Conservation (phyloP, 1,284 basidiomycete species). For the Tilletia indica region DNA sequence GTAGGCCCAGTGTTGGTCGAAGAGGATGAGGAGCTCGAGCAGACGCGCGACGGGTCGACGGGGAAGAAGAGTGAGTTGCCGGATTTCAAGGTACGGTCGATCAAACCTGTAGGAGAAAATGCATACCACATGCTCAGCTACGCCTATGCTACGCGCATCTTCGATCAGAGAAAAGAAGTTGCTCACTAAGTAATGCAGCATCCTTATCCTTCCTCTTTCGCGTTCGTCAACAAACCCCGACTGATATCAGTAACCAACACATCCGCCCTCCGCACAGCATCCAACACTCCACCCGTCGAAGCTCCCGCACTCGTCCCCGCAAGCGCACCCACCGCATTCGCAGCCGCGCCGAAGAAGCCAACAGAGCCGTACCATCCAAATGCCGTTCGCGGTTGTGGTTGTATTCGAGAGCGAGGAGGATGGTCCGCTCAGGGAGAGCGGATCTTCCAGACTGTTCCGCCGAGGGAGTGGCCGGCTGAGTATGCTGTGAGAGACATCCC, state of each 20-base stretch:
- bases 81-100: conserved; percentile 80
- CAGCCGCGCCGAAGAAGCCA: conserved; percentile 30
- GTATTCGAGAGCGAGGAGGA: conserved; percentile 91
- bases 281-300: conserved; percentile 26
- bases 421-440: conserved; percentile 93
- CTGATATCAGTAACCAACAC: conserved; percentile 91
- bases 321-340: conserved; percentile 9
- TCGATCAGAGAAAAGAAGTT: neutral
- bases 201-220: conserved; percentile 89
- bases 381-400: conserved; percentile 97
- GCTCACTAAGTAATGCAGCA: conserved; percentile 69
- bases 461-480: conserved; percentile 90
- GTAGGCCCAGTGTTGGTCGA: conserved; percentile 97
- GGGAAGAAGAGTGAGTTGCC: conserved; percentile 80
- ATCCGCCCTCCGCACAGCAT: conserved; percentile 48
- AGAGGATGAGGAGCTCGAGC: conserved; percentile 85
- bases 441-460: conserved; percentile 97
- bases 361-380: conserved; percentile 80
- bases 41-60: conserved; percentile 87
- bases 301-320: conserved; percentile 25
- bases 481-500: conserved; percentile 93
- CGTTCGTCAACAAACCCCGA: conserved; percentile 71
- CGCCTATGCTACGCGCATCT: neutral
- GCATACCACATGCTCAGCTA: neutral
- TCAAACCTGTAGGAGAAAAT: conserved; percentile 57